Evolutionary conservation across 2,329 filamentous ascomycete species (phyloP).

Genomic region (Laburnicola sp.): DNA sequence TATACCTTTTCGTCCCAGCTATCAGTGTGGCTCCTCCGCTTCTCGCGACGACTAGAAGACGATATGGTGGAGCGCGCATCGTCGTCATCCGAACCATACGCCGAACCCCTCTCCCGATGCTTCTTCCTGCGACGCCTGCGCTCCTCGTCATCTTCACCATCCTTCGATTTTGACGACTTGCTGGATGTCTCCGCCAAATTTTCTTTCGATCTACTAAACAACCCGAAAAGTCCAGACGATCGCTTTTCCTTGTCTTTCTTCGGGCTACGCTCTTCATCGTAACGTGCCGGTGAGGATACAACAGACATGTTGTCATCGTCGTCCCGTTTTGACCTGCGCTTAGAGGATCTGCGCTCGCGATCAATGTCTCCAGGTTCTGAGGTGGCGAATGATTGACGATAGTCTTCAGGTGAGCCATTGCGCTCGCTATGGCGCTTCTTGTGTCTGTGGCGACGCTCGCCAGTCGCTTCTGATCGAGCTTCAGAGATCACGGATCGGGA

Average conservation of each 20-base stretch:
- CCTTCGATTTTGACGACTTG: constrained; percentile 39
- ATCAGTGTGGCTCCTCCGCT: constrained; percentile 46
- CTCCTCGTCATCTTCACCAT: constrained; percentile 48
- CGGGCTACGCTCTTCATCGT: constrained; percentile 45
- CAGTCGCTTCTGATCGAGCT: constrained; percentile 40
- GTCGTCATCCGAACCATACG: constrained; percentile 45
- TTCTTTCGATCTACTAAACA: constrained; percentile 53
- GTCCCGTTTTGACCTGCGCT: constrained; percentile 47
- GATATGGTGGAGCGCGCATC: constrained; percentile 42
- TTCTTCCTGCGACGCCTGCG: constrained; percentile 52
- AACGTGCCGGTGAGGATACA: constrained; percentile 45
- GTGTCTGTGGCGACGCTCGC: constrained; percentile 41
- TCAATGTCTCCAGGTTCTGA: constrained; percentile 49
- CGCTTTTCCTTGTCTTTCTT: constrained; percentile 48
- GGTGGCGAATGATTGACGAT: constrained; percentile 39
- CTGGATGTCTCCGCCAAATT: constrained; percentile 36
- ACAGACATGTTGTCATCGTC: constrained; percentile 50
- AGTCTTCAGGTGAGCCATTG: constrained; percentile 34
- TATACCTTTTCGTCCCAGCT: constrained; percentile 45
- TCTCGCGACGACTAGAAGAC: constrained; percentile 44
- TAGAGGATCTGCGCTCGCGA: constrained; percentile 41
- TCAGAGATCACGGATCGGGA: constrained; percentile 46
- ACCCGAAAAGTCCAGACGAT: constrained; percentile 50
- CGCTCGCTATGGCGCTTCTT: constrained; percentile 37
- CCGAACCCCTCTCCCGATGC: constrained; percentile 45